Conservation (phyloP, 1,284 basidiomycete genomes). For the Microbotryum violaceum region DNA sequence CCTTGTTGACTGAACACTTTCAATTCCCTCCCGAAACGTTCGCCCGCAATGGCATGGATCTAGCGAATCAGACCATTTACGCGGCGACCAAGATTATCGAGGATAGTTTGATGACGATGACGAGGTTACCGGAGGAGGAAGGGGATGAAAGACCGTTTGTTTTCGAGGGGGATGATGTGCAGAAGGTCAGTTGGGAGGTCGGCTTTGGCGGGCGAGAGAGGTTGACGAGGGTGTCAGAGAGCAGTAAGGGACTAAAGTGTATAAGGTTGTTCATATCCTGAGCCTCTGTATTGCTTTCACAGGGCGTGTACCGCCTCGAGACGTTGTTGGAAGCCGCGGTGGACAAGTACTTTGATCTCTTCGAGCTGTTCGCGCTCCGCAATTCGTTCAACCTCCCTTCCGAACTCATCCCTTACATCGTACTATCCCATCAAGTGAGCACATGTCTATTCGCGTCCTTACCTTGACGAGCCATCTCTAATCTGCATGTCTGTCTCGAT, state of each 20-base stretch:
- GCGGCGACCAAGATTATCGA: constrained; percentile 11
- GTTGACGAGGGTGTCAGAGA: too few species aligned
- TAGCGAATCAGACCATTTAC: constrained; percentile 28
- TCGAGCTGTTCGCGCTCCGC: constrained; percentile 33
- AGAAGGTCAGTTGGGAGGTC: not conserved
- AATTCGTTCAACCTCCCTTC: constrained; percentile 31
- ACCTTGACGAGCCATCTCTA: not conserved
- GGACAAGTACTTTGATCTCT: constrained; percentile 35
- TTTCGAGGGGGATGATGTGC: constrained; percentile 12
- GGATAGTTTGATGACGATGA: constrained; percentile 1
- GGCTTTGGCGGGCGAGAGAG: too few species aligned
- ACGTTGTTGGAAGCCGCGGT: constrained; percentile 33
- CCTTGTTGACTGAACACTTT: constrained; percentile 26
- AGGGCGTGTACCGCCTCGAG: constrained; percentile 34
- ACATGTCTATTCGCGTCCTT: not conserved
- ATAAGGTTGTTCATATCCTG: not conserved
- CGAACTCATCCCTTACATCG: constrained; percentile 30
- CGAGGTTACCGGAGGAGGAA: constrained; percentile 8
- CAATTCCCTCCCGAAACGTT: constrained; percentile 28
- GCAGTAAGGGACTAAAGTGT: too few species aligned
- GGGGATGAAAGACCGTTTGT: not conserved
- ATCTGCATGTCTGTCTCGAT: not conserved
- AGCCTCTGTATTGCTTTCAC: not conserved
- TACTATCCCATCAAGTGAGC: constrained; percentile 29
- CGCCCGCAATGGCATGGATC: constrained; percentile 28